These are phyloP conservation scores for Calonectria hongkongensis DNA, from an alignment of 2,329 filamentous ascomycete genomes.

Conservation along the genomic window DNA sequence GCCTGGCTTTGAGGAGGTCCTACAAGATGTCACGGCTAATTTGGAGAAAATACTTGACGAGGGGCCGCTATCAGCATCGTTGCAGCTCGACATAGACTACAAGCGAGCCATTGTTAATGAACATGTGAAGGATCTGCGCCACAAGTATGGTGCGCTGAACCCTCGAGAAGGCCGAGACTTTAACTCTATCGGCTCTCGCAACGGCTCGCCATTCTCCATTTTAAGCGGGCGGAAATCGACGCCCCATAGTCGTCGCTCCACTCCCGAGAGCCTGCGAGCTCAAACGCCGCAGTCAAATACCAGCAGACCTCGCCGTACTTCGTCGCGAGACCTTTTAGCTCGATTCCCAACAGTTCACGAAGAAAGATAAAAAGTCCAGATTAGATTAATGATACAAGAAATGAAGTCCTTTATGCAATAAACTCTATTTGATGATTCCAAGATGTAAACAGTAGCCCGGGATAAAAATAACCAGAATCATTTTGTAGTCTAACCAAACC, in stretches of 20 bases:
- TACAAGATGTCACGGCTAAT: not conserved
- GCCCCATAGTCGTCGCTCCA: not conserved
- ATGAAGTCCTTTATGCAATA: too few species aligned
- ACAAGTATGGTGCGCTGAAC: slow-evolving; percentile 9
- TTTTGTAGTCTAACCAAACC: not conserved
- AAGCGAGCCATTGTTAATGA: slow-evolving; percentile 1
- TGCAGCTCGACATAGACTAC: slow-evolving; percentile 6
- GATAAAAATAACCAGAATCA: not conserved
- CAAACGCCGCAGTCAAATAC: not conserved
- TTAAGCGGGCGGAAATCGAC: not conserved
- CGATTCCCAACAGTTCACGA: too few species aligned
- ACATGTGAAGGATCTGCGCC: slow-evolving; percentile 5
- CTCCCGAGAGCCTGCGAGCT: too few species aligned
- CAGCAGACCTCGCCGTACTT: too few species aligned
- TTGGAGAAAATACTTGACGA: not conserved
- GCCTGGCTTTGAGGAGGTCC: slow-evolving; percentile 19
- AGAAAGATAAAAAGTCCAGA: too few species aligned
- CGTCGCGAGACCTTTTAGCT: too few species aligned
- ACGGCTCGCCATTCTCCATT: not conserved
- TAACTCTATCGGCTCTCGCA: slow-evolving; percentile 2
- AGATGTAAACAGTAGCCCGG: not conserved
- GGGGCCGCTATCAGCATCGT: not conserved
- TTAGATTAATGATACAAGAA: too few species aligned
- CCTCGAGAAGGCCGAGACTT: slow-evolving; percentile 28
- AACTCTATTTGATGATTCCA: not conserved